Percentiles rank a stretch among this genome's conserved stretches.
These are phyloP conservation scores for Pleurotus djamor DNA, from an alignment of 768 basidiomycete species.

Conservation along the genomic window DNA sequence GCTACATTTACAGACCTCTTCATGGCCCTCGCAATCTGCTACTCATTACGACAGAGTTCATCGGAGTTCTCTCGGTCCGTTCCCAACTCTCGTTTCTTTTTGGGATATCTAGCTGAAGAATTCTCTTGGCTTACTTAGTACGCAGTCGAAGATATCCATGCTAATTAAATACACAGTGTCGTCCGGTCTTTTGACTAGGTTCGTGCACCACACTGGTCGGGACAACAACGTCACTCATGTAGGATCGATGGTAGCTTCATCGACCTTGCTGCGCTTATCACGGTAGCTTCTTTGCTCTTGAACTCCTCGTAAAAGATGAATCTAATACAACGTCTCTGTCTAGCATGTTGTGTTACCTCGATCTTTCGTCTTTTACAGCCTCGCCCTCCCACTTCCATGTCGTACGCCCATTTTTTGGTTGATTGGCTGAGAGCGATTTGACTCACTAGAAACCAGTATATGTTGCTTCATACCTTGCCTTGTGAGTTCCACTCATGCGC, in stretches of 20 bases:
- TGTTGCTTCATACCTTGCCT: neutral
- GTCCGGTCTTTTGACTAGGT: neutral
- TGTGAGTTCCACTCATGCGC: neutral
- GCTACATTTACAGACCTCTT: too few relatives aligned
- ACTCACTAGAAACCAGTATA: neutral
- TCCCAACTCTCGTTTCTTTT: neutral
- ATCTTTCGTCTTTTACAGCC: neutral
- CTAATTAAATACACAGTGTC: neutral
- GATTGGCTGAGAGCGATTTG: neutral
- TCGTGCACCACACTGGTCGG: neutral
- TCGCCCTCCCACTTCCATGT: neutral
- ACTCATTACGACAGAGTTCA: too few relatives aligned
- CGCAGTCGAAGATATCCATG: neutral
- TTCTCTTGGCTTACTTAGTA: neutral
- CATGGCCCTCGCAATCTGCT: too few relatives aligned
- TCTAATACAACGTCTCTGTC: neutral
- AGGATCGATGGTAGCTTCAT: neutral
- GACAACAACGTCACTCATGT: neutral
- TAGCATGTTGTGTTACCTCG: neutral
- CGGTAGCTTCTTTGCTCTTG: neutral
- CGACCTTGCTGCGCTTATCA: neutral
- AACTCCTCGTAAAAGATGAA: neutral
- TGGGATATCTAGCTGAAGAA: neutral
- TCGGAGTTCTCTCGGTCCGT: neutral
- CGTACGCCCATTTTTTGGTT: neutral